phyloP scores from a whole-genome alignment of 2,329 filamentous ascomycete genomes.

The Hirsutella thompsonii region DNA sequence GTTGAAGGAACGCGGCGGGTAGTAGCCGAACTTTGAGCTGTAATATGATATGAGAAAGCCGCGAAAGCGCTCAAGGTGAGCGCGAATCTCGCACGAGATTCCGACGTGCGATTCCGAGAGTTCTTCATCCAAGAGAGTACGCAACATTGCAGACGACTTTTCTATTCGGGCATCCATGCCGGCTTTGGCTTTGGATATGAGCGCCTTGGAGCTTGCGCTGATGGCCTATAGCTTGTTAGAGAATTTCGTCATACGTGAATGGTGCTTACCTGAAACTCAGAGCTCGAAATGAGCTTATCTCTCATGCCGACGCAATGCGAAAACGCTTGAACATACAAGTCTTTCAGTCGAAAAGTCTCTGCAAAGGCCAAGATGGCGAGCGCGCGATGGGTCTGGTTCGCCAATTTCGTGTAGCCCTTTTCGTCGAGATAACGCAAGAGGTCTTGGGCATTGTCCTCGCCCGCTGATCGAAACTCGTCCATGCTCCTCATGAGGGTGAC shows the following conservation, averaged over 20 bases:
- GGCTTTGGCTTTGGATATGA: constrained; percentile 47
- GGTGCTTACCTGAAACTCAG: constrained; percentile 52
- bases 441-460: constrained; percentile 44
- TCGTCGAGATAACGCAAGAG: constrained; percentile 53
- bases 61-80: constrained; percentile 62
- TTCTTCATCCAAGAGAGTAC: constrained; percentile 59
- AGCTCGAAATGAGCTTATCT: constrained; percentile 39
- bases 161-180: constrained; percentile 54
- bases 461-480: constrained; percentile 42
- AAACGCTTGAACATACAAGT: constrained; percentile 63
- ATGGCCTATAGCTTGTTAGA: constrained; percentile 26
- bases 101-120: constrained; percentile 54
- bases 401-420: constrained; percentile 57
- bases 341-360: constrained; percentile 48
- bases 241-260: too few species aligned
- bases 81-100: constrained; percentile 43
- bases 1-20: constrained; percentile 44
- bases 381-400: constrained; percentile 53
- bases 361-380: constrained; percentile 55
- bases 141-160: constrained; percentile 43
- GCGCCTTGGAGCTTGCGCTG: constrained; percentile 42
- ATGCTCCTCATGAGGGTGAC: constrained; percentile 53
- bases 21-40: constrained; percentile 54
- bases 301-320: constrained; percentile 70
- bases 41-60: constrained; percentile 57